These are phyloP conservation scores for Emydomyces testavorans DNA, from an alignment of 2,329 filamentous ascomycete species.

Conservation along the genomic window DNA sequence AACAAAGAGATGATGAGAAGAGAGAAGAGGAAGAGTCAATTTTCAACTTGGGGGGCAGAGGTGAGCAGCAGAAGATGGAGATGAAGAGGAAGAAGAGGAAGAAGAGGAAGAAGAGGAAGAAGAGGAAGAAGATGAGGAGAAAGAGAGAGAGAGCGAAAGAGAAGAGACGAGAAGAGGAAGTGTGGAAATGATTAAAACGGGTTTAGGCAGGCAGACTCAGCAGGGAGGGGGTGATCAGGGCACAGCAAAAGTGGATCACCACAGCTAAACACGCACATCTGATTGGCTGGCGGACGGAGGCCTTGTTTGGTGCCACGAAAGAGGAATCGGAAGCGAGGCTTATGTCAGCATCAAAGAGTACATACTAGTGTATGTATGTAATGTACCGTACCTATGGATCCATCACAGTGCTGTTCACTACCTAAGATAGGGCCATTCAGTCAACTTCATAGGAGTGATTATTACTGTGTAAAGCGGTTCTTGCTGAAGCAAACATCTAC, in stretches of 20 bases:
- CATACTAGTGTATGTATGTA: too few species aligned
- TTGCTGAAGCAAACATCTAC: too few species aligned
- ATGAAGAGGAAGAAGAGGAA: conserved; percentile 23
- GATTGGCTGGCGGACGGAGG: conserved; percentile 5
- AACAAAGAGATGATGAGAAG: conserved; percentile 3
- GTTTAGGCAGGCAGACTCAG: conserved; percentile 18
- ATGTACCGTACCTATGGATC: too few species aligned
- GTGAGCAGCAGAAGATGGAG: conserved; percentile 16
- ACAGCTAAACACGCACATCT: neutral
- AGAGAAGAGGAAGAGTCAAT: conserved; percentile 9
- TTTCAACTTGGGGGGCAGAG: neutral
- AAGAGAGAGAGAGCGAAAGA: conserved; percentile 22
- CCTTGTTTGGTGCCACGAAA: conserved; percentile 33
- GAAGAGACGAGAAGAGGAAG: conserved; percentile 22
- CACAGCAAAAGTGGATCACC: neutral
- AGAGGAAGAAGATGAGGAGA: conserved; percentile 20
- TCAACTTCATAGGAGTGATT: too few species aligned
- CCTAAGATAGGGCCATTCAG: too few species aligned
- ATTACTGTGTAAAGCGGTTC: too few species aligned
- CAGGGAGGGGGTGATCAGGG: conserved; percentile 12
- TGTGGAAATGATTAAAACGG: conserved; percentile 13
- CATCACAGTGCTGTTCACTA: too few species aligned
- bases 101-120: conserved; percentile 23
- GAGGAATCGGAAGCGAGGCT: conserved; percentile 13
- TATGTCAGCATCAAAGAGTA: too few species aligned